phyloP scores from a whole-genome alignment of 306 rosid species.

The Gastrolobium villosum region DNA sequence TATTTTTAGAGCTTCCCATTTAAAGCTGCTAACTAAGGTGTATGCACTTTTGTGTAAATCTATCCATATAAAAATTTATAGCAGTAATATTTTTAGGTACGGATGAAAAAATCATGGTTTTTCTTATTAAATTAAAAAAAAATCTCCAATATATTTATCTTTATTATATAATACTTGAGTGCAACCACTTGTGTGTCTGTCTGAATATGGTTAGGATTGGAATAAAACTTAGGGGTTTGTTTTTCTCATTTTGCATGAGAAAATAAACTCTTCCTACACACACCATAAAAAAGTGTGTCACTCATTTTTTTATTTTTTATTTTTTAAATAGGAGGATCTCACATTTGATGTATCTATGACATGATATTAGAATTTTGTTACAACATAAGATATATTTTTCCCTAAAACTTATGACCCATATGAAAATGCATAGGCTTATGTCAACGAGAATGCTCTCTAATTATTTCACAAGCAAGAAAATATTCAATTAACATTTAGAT shows the following conservation, averaged over 20 bases:
- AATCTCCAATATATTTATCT: conserved; percentile 8
- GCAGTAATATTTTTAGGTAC: conserved; percentile 4
- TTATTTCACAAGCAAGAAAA: conserved; percentile 19
- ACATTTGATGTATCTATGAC: too few species aligned
- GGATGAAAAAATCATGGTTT: neutral
- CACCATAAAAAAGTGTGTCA: too few species aligned
- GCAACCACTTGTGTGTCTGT: conserved; percentile 43
- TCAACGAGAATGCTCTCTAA: neutral
- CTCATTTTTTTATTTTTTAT: too few species aligned
- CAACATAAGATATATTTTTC: too few species aligned
- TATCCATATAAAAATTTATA: conserved; percentile 7
- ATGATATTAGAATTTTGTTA: too few species aligned
- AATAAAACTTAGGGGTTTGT: conserved; percentile 33
- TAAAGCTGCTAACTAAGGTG: conserved; percentile 42
- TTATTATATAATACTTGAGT: conserved; percentile 10
- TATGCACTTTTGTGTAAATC: conserved; percentile 5
- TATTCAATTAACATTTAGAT: neutral
- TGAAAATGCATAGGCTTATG: neutral
- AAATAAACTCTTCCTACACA: too few species aligned
- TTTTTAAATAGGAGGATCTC: too few species aligned
- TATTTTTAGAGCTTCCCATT: conserved; percentile 51
- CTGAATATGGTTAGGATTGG: conserved; percentile 33
- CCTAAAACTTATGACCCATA: conserved; percentile 41
- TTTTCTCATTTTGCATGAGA: too few species aligned
- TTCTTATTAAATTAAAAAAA: neutral